Evolutionary conservation across 371 early-diverging fungal species (phyloP), one percentile per base, ranked within the genome.

Genomic region (Sporodiniella umbellata): DNA sequence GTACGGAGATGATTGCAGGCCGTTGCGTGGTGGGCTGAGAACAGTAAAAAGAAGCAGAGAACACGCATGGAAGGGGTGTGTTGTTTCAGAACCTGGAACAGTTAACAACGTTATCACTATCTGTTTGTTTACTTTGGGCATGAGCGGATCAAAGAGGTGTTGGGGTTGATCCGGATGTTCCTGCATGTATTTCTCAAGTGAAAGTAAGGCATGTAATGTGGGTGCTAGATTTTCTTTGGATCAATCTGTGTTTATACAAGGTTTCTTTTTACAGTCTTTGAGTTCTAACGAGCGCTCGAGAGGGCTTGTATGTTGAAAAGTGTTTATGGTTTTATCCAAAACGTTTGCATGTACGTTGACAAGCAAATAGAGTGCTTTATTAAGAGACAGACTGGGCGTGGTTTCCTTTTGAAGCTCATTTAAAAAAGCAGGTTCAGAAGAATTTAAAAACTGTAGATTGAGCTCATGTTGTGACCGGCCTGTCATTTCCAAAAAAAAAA

Each of bases 291-390:
- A 18, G 2, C 48, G 22, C 8, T 59, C 50, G n/a, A 37, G 12
- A 0, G 24, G n/a, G 10, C 37, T 25, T 0, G 51, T 45, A 5
- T 38, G 14, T n/a, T 30, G 18, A 15, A 59, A 33, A 0, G 30
- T 50, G 1, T 23, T 1, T 0, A 53, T 28, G 1, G 59, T 54
- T 26, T 53, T 48, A 28, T 59, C 50, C 33, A 59, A 53, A 1
- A 59, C 54, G 17, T 40, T 38, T 7, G 22, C 8, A 15, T 59
- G 53, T 1, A 59, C 45, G 22, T 59, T 28, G 5, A 53, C 25
- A 23, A 59, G 45, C 18, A 59, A 23, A 23, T 59, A 44, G 4
- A 59, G 38, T 17, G 59, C 49, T 40, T 59, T 59, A 17, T 49
- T 50, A 7, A 59, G 12, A 33, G 59, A 45, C 17, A 59, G n/a